Evolutionary conservation across 441 rosid genomes (phyloP), one percentile per base, ranked within the genome.

Genomic region (Jatropha podagrica): DNA sequence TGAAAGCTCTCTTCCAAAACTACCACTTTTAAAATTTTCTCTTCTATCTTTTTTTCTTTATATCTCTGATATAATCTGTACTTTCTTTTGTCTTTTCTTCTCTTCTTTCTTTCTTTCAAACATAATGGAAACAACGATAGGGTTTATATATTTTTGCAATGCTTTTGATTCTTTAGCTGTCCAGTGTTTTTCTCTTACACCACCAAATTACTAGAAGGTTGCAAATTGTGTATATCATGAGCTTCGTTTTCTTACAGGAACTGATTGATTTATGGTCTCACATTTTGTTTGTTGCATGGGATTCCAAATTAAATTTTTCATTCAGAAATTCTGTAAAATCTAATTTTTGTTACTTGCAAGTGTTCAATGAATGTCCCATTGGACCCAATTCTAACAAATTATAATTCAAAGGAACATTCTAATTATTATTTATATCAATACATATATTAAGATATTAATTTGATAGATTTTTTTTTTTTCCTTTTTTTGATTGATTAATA

Each of bases 21-120:
- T 7, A 11, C 48, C 67, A 65, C 17, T 69, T 69, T 23, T 6
- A 32, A 13, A 37, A 32, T 8, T 68, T 54, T 66, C 26, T 18
- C 40, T 32, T 20, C n/a, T 17, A 23, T 26, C 15, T 4, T 26
- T 14, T 4, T 37, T n/a, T 59, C 37, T 49, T 66, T 80, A 15
- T 23, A 44, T 18, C 23, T 42, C 46, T 62, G 62, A 68, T 73
- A 65, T 51, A 23, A 60, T 54, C 41, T 86, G 90, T 85, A 83
- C 88, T 86, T 85, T 83, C 75, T 6, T 73, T 85, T 85, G 88
- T 85, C 84, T 78, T 71, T 76, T 76, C 77, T 77, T 66, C 32
- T 41, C 68, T 67, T 56, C 18, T 20, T 40, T n/a, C 11, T 7
- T 18, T 27, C 61, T 44, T 61, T 32, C 17, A 58, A 32, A 52